Base-by-base conservation (phyloP, 2,329 filamentous ascomycete species). In the Cordyceps tenuipes region DNA sequence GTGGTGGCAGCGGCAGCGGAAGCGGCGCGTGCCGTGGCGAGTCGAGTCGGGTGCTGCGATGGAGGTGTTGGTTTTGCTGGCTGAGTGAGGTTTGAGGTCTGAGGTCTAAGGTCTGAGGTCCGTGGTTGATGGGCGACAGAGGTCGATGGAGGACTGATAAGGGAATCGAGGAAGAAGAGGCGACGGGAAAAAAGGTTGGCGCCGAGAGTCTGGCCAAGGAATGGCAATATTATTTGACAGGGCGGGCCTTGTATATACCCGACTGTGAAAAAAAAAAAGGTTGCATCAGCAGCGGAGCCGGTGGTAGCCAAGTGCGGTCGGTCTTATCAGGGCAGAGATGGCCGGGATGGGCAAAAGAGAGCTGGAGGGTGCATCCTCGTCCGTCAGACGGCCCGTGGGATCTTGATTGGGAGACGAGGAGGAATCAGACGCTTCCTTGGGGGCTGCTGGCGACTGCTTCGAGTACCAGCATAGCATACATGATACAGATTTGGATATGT, bases 211-310 rank as follows among this genome's bases (percentile, higher is more conserved):
- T 44, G 23, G 39, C 17, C 39, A 36, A 44, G n/a, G 31, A 39
- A 52, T n/a, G 2, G 26, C 41, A 55, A 55, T 55, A 23, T 55
- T 46, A 46, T 29, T 29, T 5, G 39, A 46, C 52, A 55, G 52
- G 52, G 52, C 41, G 26, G 52, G 52, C 52, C 39, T 55, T 44
- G 39, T 55, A 55, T 55, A 55, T 46, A 21, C 9, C 26, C 39
- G 31, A 44, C 23, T 55, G 10, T 44, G n/a, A n/a, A n/a, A n/a
- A n/a, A n/a, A 17, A 17, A 34, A 55, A 29, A 21, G 52, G 52
- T 21, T 31, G 52, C n/a, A 55, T 17, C 23, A 12, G 3, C 26
- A 46, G 41, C 52, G 52, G 52, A 46, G 39, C 39, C 52, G 26
- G 52, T 7, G n/a, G 2, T n/a, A n/a, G n/a, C n/a, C n/a, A n/a